Evolutionary conservation across 371 early-diverging fungal species (phyloP), one percentile per base, ranked within the genome.

Genomic region (Mucor sp.): DNA sequence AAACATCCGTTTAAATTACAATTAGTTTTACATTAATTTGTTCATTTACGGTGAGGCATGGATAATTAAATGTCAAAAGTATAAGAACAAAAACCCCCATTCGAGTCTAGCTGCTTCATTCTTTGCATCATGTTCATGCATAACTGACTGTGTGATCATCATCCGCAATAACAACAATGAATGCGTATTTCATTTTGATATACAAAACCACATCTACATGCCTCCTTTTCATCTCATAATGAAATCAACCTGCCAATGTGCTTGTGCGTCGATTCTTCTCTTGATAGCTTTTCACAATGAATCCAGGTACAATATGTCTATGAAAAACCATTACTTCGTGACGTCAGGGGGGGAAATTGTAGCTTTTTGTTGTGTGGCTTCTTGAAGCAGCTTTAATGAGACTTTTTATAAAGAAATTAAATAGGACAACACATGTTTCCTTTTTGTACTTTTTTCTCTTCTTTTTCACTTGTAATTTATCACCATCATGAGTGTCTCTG

Each of bases 401-500:
- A 41, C 21, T 47, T 47, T 47, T 47, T 47, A 47, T 47, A 21
- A 47, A 47, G 47, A 47, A 47, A 47, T 47, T 47, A 47, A 47
- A 47, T 19, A 21, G 19, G n/a, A 21, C 47, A 47, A 47, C 47
- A 47, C 47, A 47, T 47, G 47, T 47, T 47, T 47, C 19, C 47
- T 47, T 47, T 47, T 41, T 41, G 41, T 47, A 19, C n/a, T 47
- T 21, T 47, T 47, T 44, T 44, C 44, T 47, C 47, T 21, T 47
- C n/a, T 21, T 19, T 21, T 47, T 47, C 19, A 19, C 47, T 47
- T 21, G 47, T 21, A 47, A 19, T 19, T 47, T 47, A 47, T 21
- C 21, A 21, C 47, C 19, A 19, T 55, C 15, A 73, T 73, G 74
- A 73, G 69, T 63, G 57, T 58, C 30, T 68, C 67, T 43, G 44